Evolutionary conservation across 352 stramenopile species (phyloP).

Genomic region (Globisporangium nagaii): DNA sequence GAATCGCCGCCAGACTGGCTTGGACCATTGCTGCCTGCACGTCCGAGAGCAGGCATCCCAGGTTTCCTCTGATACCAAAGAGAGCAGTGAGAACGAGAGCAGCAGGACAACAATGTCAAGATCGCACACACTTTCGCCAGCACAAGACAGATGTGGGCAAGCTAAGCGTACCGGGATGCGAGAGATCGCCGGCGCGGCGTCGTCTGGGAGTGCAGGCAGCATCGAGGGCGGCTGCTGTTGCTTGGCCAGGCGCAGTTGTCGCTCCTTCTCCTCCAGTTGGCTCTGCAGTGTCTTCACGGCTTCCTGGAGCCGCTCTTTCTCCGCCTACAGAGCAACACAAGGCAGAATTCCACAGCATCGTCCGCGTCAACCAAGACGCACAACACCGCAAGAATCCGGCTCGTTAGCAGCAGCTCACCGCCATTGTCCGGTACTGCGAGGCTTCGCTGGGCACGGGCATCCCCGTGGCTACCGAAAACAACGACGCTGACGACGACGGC

Average conservation of each 20-base stretch:
- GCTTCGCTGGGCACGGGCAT: conserved; percentile 47
- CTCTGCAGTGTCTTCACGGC: conserved; percentile 41
- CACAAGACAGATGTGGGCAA: too few species aligned
- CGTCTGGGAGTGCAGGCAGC: background rate
- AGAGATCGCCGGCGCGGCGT: conserved; percentile 2
- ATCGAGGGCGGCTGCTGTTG: conserved; percentile 1
- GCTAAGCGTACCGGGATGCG: conserved; percentile 28
- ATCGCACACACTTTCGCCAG: background rate
- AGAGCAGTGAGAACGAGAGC: background rate
- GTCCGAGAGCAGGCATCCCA: conserved; percentile 8
- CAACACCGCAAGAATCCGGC: too few species aligned
- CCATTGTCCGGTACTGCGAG: conserved; percentile 45
- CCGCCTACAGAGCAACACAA: conserved; percentile 21
- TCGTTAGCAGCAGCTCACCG: too few species aligned
- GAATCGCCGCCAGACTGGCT: conserved; percentile 7
- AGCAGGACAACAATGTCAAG: background rate
- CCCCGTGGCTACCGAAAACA: background rate
- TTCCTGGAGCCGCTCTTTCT: conserved; percentile 64
- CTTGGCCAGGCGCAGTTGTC: conserved; percentile 23
- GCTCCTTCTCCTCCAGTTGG: conserved; percentile 61
- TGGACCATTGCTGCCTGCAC: background rate
- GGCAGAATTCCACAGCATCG: background rate
- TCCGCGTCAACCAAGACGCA: background rate
- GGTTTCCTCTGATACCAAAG: conserved; percentile 16
- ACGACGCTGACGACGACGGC: conserved; percentile 6